Evolutionary conservation across 1,139 yeast species (phyloP), one percentile per base, ranked within the genome.

Genomic region (Debaryomyces robertsiae): DNA sequence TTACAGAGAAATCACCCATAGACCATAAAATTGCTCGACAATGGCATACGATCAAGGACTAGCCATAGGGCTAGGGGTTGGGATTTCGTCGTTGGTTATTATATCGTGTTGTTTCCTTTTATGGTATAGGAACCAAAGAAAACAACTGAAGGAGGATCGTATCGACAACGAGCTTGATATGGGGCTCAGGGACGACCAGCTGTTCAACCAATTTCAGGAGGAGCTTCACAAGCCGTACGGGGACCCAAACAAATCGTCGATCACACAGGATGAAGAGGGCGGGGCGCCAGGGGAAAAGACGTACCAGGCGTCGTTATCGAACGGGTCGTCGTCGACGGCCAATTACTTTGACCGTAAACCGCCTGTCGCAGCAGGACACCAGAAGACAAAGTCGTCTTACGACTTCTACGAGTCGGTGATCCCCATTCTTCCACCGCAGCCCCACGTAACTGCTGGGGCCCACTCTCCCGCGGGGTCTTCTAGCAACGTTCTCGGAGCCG

Each of bases 381-480:
- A 56, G 17, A 54, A 52, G 30, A 49, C 60, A 7, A 57, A 61
- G 14, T 61, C 71, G 10, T 55, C 70, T 14, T 71, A 69, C 51
- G 75, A 69, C 43, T 71, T 72, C 47, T 73, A 72, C 53, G 75
- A 73, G 39, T 47, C 69, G 3, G 63, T 73, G 43, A 71, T 73
- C 39, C 77, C 77, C 4, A 64, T 71, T 7, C 46, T 70, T 34
- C 66, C 67, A 15, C 45, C 44, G 9, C 24, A 27, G 6, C 18
- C 35, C 4, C 29, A 36, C 18, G 16, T 23, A 5, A 27, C 15
- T 22, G 22, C 22, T 9, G 22, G 36, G 11, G 22, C 30, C 7
- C 25, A 18, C 5, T 36, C 39, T n/a, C 29, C 30, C 1, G 17
- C 30, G 16, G 25, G 30, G n/a, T 33, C 36, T 7, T 16, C 17